Conservation (phyloP, 164 flowering plant species). For the Vitis riparia region DNA sequence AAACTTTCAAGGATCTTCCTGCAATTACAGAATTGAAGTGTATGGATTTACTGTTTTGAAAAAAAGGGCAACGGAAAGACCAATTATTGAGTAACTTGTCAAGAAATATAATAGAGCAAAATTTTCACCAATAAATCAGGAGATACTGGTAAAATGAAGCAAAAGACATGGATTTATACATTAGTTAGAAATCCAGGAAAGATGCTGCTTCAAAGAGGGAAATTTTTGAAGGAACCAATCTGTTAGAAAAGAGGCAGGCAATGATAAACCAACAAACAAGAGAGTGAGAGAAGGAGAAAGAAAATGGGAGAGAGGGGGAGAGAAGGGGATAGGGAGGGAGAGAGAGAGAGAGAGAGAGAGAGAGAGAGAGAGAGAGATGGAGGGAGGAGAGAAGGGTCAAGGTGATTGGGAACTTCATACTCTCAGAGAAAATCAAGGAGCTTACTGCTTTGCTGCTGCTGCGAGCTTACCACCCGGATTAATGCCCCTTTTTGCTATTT, state of each 20-base stretch:
- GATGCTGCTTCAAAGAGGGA: too few relatives aligned
- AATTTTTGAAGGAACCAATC: too few relatives aligned
- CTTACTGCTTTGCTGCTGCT: conserved; percentile 91
- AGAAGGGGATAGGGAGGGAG: too few relatives aligned
- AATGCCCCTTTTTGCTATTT: conserved; percentile 88
- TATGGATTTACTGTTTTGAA: background rate
- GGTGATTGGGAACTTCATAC: conserved; percentile 24
- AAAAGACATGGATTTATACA: too few relatives aligned
- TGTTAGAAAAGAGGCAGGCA: too few relatives aligned
- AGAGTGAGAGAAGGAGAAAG: too few relatives aligned
- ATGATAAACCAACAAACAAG: too few relatives aligned
- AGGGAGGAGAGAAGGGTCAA: background rate
- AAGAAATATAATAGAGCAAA: background rate
- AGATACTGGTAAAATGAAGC: too few relatives aligned
- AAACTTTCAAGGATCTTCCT: conserved; percentile 87
- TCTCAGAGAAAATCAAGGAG: conserved; percentile 36
- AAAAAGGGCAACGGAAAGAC: background rate
- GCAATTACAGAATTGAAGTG: conserved; percentile 25
- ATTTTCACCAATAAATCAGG: too few relatives aligned
- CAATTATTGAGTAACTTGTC: background rate
- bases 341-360: too few relatives aligned
- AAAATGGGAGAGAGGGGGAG: too few relatives aligned
- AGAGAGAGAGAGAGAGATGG: background rate
- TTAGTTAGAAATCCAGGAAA: too few relatives aligned
- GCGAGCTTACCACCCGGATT: conserved; percentile 80